These are phyloP conservation scores for Drechslera avenae DNA, from an alignment of 2,329 filamentous ascomycete genomes.

Conservation along the genomic window DNA sequence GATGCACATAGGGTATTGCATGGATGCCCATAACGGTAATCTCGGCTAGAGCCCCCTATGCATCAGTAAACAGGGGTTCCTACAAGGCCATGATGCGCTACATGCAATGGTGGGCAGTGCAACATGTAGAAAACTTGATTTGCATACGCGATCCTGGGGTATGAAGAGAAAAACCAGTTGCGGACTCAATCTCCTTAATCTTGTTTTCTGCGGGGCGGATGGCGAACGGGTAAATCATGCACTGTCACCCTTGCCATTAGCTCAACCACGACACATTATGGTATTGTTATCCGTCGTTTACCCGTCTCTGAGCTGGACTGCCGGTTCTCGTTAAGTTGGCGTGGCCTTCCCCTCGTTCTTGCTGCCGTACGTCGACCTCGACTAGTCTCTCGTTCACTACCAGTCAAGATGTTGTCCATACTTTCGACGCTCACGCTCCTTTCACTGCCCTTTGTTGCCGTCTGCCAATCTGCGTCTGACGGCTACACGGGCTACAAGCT, in stretches of 20 bases:
- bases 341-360: constrained; percentile 14
- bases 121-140: constrained; percentile 21
- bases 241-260: constrained; percentile 32
- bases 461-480: constrained; percentile 43
- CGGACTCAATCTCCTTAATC: constrained; percentile 36
- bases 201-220: constrained; percentile 23
- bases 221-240: constrained; percentile 17
- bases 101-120: constrained; percentile 18
- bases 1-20: constrained; percentile 23
- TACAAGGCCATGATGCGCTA: constrained; percentile 30
- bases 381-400: constrained; percentile 25
- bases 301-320: constrained; percentile 9
- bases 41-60: constrained; percentile 43
- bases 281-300: constrained; percentile 26
- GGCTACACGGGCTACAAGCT: constrained; percentile 65
- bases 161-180: constrained; percentile 16
- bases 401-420: constrained; percentile 31
- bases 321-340: constrained; percentile 23
- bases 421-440: constrained; percentile 36
- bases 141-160: neutral
- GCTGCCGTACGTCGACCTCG: constrained; percentile 29
- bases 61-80: constrained; percentile 22
- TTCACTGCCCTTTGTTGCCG: constrained; percentile 42
- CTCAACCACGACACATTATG: constrained; percentile 22
- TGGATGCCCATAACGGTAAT: constrained; percentile 36